Percentiles rank a stretch among this genome's conserved stretches.
phyloP scores from a whole-genome alignment of 352 stramenopile genomes.

The Globisporangium cederbergense region DNA sequence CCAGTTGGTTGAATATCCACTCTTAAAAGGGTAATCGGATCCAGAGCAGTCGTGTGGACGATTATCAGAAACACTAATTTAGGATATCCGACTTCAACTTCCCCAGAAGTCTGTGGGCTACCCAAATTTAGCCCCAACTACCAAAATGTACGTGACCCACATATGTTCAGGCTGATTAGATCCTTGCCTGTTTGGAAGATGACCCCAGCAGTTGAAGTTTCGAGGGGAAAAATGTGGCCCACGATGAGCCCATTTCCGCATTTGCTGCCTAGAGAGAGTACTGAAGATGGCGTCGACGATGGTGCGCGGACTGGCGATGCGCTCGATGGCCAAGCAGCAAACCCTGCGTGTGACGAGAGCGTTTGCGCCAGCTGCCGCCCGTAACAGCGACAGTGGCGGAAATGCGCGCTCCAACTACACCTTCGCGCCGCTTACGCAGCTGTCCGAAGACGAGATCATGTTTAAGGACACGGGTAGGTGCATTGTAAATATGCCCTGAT shows the following conservation, averaged over 20 bases:
- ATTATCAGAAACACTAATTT: slow-evolving; percentile 10
- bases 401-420: slow-evolving; percentile 23
- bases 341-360: neutral
- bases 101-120: neutral
- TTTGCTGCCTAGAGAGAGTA: neutral
- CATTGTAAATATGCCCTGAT: too few relatives aligned
- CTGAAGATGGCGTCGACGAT: slow-evolving; percentile 10
- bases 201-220: neutral
- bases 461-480: slow-evolving; percentile 52
- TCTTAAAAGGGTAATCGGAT: neutral
- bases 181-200: neutral
- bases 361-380: neutral
- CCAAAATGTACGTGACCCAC: neutral
- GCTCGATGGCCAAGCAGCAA: slow-evolving; percentile 4
- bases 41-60: neutral
- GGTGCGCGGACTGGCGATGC: slow-evolving; percentile 3
- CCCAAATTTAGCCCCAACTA: too few relatives aligned
- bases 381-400: neutral
- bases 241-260: slow-evolving; percentile 1
- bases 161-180: neutral
- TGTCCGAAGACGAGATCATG: slow-evolving; percentile 69
- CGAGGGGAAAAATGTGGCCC: neutral
- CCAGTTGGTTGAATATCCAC: too few relatives aligned
- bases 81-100: slow-evolving; percentile 9
- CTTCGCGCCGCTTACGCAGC: slow-evolving; percentile 40